A percentile compares a stretch with the other conserved stretches of the same genome.
Conservation (phyloP, 1,284 basidiomycete species). For the Bjerkandera adusta region DNA sequence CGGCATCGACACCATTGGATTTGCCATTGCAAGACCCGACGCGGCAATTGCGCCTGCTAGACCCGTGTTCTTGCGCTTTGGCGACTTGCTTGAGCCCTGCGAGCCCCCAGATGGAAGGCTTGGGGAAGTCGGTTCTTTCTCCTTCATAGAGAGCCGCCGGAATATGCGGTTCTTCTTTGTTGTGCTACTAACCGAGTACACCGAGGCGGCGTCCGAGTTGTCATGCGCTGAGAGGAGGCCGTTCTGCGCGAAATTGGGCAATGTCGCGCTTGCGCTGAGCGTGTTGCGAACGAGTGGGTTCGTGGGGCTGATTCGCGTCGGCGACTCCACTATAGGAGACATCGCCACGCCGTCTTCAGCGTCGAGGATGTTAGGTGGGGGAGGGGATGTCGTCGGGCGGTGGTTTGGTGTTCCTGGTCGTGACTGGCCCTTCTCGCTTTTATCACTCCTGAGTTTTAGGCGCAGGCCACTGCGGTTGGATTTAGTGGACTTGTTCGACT, state of each 20-base stretch:
- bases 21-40: slow-evolving; percentile 64
- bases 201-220: slow-evolving; percentile 41
- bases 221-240: slow-evolving; percentile 25
- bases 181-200: slow-evolving; percentile 35
- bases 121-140: slow-evolving; percentile 24
- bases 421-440: slow-evolving; percentile 13
- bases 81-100: slow-evolving; percentile 18
- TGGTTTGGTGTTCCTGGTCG: slow-evolving; percentile 20
- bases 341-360: slow-evolving; percentile 35
- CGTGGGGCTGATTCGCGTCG: slow-evolving; percentile 28
- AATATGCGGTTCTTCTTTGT: slow-evolving; percentile 33
- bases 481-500: slow-evolving; percentile 19
- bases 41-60: slow-evolving; percentile 67
- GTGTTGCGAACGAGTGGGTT: slow-evolving; percentile 20
- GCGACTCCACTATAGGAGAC: slow-evolving; percentile 41
- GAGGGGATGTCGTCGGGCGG: slow-evolving; percentile 25
- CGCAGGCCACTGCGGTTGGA: slow-evolving; percentile 26
- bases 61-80: slow-evolving; percentile 33
- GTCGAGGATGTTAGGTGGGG: slow-evolving; percentile 20
- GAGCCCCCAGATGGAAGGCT: slow-evolving; percentile 21
- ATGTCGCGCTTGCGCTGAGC: slow-evolving; percentile 22
- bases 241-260: slow-evolving; percentile 19
- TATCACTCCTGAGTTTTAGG: slow-evolving; percentile 19
- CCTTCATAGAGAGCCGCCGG: slow-evolving; percentile 24
- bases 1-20: slow-evolving; percentile 46